A percentile compares a stretch with the other conserved stretches of the same genome.
Conservation (phyloP, 2,329 filamentous ascomycete genomes). For the Curvularia lunata region DNA sequence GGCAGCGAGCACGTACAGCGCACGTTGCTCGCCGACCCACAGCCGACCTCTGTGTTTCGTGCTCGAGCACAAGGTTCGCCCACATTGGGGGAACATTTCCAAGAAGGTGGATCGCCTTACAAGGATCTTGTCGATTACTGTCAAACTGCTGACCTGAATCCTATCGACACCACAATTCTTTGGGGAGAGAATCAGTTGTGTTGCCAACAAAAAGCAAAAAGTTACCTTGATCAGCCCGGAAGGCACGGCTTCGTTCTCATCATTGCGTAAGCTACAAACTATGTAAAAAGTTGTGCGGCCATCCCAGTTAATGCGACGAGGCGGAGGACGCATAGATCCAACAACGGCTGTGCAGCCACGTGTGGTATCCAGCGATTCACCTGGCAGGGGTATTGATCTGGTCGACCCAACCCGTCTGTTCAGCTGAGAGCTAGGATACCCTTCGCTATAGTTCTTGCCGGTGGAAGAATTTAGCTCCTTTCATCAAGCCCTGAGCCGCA, state of each 20-base stretch:
- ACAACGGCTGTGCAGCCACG: slow-evolving; percentile 15
- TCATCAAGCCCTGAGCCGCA: neutral
- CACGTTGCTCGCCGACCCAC: neutral
- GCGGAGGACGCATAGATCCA: slow-evolving; percentile 7
- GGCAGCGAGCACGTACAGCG: neutral
- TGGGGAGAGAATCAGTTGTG: neutral
- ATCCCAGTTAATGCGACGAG: neutral
- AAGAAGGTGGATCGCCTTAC: neutral
- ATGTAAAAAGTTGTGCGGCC: neutral
- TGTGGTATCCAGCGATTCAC: slow-evolving; percentile 10
- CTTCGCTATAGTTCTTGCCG: neutral
- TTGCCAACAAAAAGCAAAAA: neutral
- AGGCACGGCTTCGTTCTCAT: neutral
- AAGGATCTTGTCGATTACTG: neutral
- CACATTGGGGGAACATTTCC: slow-evolving; percentile 3
- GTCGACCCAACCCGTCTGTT: neutral
- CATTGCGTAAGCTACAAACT: neutral
- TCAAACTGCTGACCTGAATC: neutral
- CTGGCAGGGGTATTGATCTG: neutral
- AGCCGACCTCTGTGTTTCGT: slow-evolving; percentile 2
- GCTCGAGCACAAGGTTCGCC: neutral
- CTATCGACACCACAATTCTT: neutral
- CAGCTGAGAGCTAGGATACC: neutral
- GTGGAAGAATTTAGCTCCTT: neutral
- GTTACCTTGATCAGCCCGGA: neutral